Base-by-base conservation (phyloP, 176 grass and related monocot genomes). In the Ensete ventricosum region DNA sequence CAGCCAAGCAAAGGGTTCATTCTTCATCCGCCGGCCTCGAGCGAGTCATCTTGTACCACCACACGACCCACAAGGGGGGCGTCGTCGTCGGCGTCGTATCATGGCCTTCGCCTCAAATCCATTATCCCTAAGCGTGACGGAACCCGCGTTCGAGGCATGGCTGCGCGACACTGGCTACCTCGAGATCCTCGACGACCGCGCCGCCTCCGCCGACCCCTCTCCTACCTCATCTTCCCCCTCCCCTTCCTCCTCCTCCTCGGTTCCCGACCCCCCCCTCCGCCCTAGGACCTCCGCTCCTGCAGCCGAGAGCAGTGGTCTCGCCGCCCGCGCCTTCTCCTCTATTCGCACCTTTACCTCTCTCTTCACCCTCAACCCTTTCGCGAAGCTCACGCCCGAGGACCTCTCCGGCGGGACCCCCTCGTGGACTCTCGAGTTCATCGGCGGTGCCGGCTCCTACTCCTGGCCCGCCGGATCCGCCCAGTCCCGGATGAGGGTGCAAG, bases 91-190 rank as follows among this genome's bases (percentile, higher is more conserved):
- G 0, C 34, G 34, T 43, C 3, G 34, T 0, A 43, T 43, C 34
- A 88, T 88, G 85, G 64, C 86, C 29, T 92, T 92, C 85, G 87
- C 67, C 53, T 64, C 90, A 21, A 97, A 93, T 76, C 93, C 93
- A 0, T 80, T 97, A 14, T 93, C 90, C 20, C 84, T 97, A 9
- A 97, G 90, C 74, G 93, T 97, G 24, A 72, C 90, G 63, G 87
- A 97, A 34, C 71, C 85, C 1, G 93, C 90, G 23, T 91, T 97
- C 63, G 93, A 97, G 84, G 67, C 85, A 53, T 97, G 93, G 93
- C 93, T 97, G 50, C 88, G 93, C 75, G 93, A 97, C 77, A 81
- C 83, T 64, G 93, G 93, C 62, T 92, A 97, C 82, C 87, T 97
- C 77, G 83, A 97, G 78, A 63, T 90, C 67, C 90, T 97, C 62